Percentiles rank a stretch among this genome's conserved stretches.
Conservation (phyloP, 2,329 filamentous ascomycete species). For the Albophoma yamanashiensis region DNA sequence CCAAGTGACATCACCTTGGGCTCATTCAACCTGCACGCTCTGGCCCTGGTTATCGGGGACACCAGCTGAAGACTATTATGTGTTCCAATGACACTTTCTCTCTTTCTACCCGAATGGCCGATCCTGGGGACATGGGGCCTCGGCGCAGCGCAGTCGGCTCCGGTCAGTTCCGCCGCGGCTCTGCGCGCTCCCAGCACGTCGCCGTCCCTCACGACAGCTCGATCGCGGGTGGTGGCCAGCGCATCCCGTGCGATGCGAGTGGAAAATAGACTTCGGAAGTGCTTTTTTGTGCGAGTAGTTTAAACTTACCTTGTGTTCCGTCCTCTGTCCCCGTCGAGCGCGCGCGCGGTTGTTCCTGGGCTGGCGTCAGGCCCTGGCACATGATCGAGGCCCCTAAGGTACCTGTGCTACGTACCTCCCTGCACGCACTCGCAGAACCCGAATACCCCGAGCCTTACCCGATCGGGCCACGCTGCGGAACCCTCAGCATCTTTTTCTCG, state of each 20-base stretch:
- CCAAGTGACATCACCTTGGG: slow-evolving; percentile 18
- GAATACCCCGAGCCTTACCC: slow-evolving; percentile 12
- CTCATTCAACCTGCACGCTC: slow-evolving; percentile 22
- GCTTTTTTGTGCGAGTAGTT: too few relatives aligned
- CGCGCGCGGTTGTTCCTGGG: background rate
- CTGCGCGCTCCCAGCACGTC: background rate
- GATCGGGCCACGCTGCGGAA: slow-evolving; percentile 2
- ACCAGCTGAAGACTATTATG: too few relatives aligned
- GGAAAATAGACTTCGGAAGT: too few relatives aligned
- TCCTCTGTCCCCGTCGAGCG: background rate
- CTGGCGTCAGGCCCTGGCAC: background rate
- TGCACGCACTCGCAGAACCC: too few relatives aligned
- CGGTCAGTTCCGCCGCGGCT: background rate
- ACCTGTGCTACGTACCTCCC: too few relatives aligned
- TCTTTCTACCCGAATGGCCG: too few relatives aligned
- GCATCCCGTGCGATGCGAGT: too few relatives aligned
- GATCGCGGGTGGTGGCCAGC: background rate
- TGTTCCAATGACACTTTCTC: too few relatives aligned
- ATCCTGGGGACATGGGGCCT: background rate
- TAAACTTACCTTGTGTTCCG: background rate
- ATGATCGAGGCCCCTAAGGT: background rate
- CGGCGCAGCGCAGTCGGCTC: background rate
- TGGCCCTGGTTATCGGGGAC: too few relatives aligned
- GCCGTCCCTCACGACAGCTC: background rate
- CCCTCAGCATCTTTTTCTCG: slow-evolving; percentile 9